Conservation (phyloP, 2,329 filamentous ascomycete genomes). For the Trichoderma koningiopsis region DNA sequence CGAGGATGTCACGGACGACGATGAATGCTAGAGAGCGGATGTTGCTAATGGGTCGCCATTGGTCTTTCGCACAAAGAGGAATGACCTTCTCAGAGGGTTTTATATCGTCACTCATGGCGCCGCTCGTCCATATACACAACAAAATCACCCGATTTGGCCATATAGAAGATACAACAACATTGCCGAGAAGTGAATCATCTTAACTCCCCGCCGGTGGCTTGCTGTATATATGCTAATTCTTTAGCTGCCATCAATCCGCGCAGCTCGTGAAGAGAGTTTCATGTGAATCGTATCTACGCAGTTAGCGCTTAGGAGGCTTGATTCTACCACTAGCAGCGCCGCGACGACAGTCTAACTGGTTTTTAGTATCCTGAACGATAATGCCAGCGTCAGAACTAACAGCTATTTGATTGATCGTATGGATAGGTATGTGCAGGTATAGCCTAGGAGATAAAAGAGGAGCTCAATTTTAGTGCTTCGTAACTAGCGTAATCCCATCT, state of each 20-base stretch:
- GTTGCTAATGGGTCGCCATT: conserved; percentile 26
- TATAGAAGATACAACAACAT: not conserved
- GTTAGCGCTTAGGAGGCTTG: conserved; percentile 16
- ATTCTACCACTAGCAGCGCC: not conserved
- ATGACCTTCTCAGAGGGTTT: conserved; percentile 20
- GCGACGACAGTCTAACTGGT: not conserved
- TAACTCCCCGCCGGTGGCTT: not conserved
- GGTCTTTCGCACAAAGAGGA: conserved; percentile 26
- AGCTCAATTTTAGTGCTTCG: not conserved
- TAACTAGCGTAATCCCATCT: not conserved
- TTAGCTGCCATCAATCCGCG: not conserved
- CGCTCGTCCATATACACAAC: not conserved
- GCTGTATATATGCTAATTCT: not conserved
- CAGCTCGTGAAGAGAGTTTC: not conserved
- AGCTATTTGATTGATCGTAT: not conserved
- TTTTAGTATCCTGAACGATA: not conserved
- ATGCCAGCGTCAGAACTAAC: not conserved
- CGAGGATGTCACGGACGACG: conserved; percentile 24
- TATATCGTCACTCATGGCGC: not conserved
- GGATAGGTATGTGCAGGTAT: not conserved
- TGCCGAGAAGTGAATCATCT: not conserved
- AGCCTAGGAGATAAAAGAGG: not conserved
- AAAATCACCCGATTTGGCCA: not conserved
- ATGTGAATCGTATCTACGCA: not conserved
- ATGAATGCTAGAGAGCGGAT: conserved; percentile 29